Evolutionary conservation across 2,329 filamentous ascomycete genomes (phyloP).

Genomic region (Pseudocercospora ulei): DNA sequence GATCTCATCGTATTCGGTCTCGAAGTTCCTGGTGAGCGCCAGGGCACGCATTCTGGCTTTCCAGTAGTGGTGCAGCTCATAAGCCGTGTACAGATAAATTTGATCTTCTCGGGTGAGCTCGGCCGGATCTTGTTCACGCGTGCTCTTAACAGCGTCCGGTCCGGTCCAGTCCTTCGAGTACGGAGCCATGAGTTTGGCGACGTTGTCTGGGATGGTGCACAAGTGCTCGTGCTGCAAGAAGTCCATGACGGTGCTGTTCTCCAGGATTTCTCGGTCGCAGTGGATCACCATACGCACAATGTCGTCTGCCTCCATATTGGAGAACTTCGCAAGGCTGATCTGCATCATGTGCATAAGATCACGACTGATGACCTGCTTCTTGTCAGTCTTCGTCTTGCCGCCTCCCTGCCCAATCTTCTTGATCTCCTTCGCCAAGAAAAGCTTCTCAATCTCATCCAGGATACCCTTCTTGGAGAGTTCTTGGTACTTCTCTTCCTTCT

Average conservation of each 20-base stretch:
- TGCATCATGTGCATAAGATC: constrained; percentile 85
- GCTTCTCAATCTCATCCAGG: constrained; percentile 90
- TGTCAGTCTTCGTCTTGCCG: constrained; percentile 70
- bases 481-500: constrained; percentile 88
- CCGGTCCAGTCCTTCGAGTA: constrained; percentile 97
- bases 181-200: constrained; percentile 79
- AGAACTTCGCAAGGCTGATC: constrained; percentile 90
- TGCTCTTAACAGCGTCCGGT: constrained; percentile 65
- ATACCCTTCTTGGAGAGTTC: constrained; percentile 92
- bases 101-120: constrained; percentile 94
- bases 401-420: constrained; percentile 63
- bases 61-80: constrained; percentile 95
- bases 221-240: constrained; percentile 89
- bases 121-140: constrained; percentile 71
- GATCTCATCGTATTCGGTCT: constrained; percentile 85
- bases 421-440: constrained; percentile 95
- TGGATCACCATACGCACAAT: constrained; percentile 90
- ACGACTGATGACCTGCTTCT: constrained; percentile 91
- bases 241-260: constrained; percentile 89
- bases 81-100: constrained; percentile 85
- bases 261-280: constrained; percentile 78
- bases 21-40: constrained; percentile 70
- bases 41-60: constrained; percentile 93
- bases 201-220: constrained; percentile 85
- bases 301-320: constrained; percentile 70